These are phyloP conservation scores for Verticillium nubilum DNA, from an alignment of 2,329 filamentous ascomycete genomes.

Conservation along the genomic window DNA sequence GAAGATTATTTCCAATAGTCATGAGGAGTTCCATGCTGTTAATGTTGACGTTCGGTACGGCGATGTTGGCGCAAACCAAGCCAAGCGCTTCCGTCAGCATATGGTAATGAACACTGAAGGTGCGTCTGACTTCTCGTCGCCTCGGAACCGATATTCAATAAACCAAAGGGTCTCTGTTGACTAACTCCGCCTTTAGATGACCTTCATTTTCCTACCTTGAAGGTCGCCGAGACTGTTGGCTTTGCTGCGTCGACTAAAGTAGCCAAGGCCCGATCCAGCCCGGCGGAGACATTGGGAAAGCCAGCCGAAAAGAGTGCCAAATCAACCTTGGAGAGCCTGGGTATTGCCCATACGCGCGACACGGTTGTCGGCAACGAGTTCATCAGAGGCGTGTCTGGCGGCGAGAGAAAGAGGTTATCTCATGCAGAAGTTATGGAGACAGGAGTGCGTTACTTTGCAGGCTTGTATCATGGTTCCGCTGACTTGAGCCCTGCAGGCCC, in stretches of 20 bases:
- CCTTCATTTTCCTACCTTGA: conserved; percentile 64
- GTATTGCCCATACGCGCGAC: conserved; percentile 63
- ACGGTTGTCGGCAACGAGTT: conserved; percentile 67
- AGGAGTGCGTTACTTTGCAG: too few relatives aligned
- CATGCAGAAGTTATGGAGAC: conserved; percentile 50
- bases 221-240: conserved; percentile 58
- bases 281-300: too few relatives aligned
- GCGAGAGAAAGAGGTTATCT: conserved; percentile 68
- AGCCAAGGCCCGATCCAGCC: too few relatives aligned
- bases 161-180: too few relatives aligned
- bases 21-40: conserved; percentile 20
- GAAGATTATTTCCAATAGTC: conserved; percentile 21
- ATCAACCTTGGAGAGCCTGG: conserved; percentile 29
- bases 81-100: conserved; percentile 19
- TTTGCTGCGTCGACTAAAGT: conserved; percentile 59
- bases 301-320: too few relatives aligned
- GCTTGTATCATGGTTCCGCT: conserved; percentile 36
- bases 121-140: conserved; percentile 2
- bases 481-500: conserved; percentile 35
- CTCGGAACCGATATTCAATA: neutral
- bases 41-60: conserved; percentile 20
- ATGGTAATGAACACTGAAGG: conserved; percentile 26
- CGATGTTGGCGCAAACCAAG: conserved; percentile 16
- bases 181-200: conserved; percentile 32
- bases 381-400: conserved; percentile 57